Evolutionary conservation across 352 stramenopile species (phyloP).

Genomic region (Globisporangium echinulatum): DNA sequence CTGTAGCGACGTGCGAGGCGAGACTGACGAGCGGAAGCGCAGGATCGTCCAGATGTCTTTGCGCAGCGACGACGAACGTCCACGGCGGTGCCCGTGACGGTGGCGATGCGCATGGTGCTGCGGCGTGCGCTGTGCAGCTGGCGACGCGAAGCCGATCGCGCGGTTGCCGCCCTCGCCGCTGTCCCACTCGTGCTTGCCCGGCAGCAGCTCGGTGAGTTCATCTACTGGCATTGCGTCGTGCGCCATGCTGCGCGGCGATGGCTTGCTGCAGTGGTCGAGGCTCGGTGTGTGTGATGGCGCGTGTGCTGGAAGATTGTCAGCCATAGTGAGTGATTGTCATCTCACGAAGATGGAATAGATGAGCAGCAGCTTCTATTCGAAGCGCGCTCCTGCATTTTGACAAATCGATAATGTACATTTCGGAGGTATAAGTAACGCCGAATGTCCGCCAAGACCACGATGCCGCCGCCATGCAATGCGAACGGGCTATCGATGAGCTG

Average conservation of each 20-base stretch:
- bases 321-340: too few species aligned
- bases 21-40: constrained; percentile 63
- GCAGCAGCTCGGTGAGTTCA: constrained; percentile 22
- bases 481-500: too few species aligned
- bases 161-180: constrained; percentile 11
- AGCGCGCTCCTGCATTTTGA: too few species aligned
- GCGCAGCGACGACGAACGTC: constrained; percentile 24
- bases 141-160: constrained; percentile 12
- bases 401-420: too few species aligned
- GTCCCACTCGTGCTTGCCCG: constrained; percentile 23
- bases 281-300: too few species aligned
- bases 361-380: too few species aligned
- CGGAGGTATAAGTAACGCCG: too few species aligned
- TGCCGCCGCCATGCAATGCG: too few species aligned
- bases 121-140: background rate
- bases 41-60: constrained; percentile 70
- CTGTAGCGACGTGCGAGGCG: constrained; percentile 47
- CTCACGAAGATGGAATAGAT: too few species aligned
- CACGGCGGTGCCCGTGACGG: background rate
- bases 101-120: background rate
- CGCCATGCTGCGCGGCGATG: background rate
- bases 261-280: background rate
- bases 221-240: background rate
- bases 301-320: too few species aligned
- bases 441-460: too few species aligned